A percentile compares a stretch with the other conserved stretches of the same genome.
Conservation (phyloP, 768 basidiomycete species). For the Amyloporia xantha region DNA sequence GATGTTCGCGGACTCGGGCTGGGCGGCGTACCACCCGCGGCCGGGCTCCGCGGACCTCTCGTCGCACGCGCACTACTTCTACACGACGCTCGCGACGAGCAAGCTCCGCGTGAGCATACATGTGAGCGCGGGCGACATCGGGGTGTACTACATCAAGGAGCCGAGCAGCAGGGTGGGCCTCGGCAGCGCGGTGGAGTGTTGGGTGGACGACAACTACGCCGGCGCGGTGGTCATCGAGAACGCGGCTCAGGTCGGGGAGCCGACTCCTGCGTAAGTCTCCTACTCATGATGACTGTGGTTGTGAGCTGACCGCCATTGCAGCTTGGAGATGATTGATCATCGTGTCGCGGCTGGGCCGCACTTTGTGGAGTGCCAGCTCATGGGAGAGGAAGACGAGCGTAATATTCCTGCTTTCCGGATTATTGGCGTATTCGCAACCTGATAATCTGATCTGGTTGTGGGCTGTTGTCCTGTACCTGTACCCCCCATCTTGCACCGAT, state of each 20-base stretch:
- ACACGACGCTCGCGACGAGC: slow-evolving; percentile 79
- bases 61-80: slow-evolving; percentile 83
- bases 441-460: background rate
- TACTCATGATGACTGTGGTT: slow-evolving; percentile 3
- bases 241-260: slow-evolving; percentile 54
- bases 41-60: slow-evolving; percentile 34
- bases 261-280: slow-evolving; percentile 56
- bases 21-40: slow-evolving; percentile 72
- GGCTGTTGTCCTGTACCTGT: background rate
- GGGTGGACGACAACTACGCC: slow-evolving; percentile 93
- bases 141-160: slow-evolving; percentile 83
- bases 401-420: slow-evolving; percentile 82
- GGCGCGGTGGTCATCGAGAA: slow-evolving; percentile 79
- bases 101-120: slow-evolving; percentile 78
- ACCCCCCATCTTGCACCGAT: too few relatives aligned
- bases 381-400: slow-evolving; percentile 78
- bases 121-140: slow-evolving; percentile 86
- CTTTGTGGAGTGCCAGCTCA: slow-evolving; percentile 83
- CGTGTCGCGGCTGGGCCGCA: slow-evolving; percentile 84
- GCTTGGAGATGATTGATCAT: slow-evolving; percentile 82
- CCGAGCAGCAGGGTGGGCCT: slow-evolving; percentile 46
- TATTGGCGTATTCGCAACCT: slow-evolving; percentile 84
- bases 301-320: slow-evolving; percentile 23
- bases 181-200: slow-evolving; percentile 78
- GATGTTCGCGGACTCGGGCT: slow-evolving; percentile 90